phyloP scores from a whole-genome alignment of 306 rosid genomes.

The Vicia faba region DNA sequence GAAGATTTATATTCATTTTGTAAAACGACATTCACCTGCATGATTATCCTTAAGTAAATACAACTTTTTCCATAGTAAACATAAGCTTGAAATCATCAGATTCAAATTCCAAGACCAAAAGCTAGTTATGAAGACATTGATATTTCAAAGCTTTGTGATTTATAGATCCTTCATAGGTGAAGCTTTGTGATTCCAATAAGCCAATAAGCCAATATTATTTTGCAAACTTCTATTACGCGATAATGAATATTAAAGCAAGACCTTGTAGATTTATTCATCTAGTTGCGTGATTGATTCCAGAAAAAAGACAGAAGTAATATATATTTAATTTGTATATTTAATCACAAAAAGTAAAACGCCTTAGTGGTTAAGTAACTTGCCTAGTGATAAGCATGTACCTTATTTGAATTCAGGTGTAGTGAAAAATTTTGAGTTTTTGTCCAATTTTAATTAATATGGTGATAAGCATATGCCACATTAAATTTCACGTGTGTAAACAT shows the following conservation, averaged over 20 bases:
- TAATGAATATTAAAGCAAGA: constrained; percentile 25
- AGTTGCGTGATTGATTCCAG: constrained; percentile 66
- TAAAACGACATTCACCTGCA: constrained; percentile 61
- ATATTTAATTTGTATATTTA: too few species aligned
- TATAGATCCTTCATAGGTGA: not conserved
- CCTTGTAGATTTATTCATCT: constrained; percentile 77
- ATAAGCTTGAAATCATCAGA: constrained; percentile 21
- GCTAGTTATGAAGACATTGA: constrained; percentile 11
- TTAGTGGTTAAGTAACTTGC: too few species aligned
- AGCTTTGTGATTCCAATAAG: too few species aligned
- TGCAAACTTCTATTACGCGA: not conserved
- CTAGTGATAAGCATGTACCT: too few species aligned
- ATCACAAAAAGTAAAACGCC: too few species aligned
- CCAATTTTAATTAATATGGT: too few species aligned
- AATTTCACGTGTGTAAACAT: too few species aligned
- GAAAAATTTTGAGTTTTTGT: too few species aligned
- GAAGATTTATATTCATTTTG: constrained; percentile 73
- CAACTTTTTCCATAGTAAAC: constrained; percentile 22
- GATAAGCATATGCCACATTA: too few species aligned
- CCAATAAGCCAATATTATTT: constrained; percentile 24
- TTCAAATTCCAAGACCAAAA: constrained; percentile 18
- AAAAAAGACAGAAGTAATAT: too few species aligned
- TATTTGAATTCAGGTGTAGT: too few species aligned
- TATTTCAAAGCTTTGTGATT: not conserved
- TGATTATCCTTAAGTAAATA: constrained; percentile 24